Evolutionary conservation across 2,329 filamentous ascomycete genomes (phyloP).

Genomic region (Huntiella moniliformis): DNA sequence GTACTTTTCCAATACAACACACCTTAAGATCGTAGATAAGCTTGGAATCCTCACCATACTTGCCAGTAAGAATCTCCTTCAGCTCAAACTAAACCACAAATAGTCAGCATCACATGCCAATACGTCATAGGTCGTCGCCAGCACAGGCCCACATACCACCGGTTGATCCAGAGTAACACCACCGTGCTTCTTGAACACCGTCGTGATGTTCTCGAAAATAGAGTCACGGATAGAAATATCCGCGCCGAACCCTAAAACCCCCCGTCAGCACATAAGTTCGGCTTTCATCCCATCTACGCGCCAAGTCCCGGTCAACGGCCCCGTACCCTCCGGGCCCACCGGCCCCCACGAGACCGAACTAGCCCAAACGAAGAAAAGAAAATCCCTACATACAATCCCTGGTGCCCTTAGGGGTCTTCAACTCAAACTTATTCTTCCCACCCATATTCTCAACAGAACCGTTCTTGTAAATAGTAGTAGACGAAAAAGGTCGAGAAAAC

Average conservation of each 20-base stretch:
- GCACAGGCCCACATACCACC: conserved; percentile 23
- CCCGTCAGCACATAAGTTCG: conserved; percentile 6
- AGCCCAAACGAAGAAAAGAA: not conserved
- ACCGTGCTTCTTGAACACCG: conserved; percentile 70
- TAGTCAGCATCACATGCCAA: conserved; percentile 1
- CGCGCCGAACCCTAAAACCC: conserved; percentile 40
- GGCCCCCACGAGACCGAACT: not conserved
- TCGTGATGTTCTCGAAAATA: conserved; percentile 57
- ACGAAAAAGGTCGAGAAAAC: no score
- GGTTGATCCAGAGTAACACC: conserved; percentile 62
- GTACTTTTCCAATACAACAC: not conserved
- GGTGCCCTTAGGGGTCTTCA: conserved; percentile 84
- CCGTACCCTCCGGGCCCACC: not conserved
- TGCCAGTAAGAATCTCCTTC: conserved; percentile 68
- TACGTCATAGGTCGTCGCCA: not conserved
- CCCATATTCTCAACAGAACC: conserved; percentile 17
- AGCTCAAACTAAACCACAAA: conserved; percentile 43
- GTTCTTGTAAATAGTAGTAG: no score
- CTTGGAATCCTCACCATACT: conserved; percentile 84
- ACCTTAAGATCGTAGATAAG: conserved; percentile 55
- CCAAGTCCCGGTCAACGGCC: not conserved
- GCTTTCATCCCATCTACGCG: not conserved
- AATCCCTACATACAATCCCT: conserved; percentile 45
- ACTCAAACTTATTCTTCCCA: conserved; percentile 37
- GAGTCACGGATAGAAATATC: conserved; percentile 66